phyloP scores from a whole-genome alignment of 2,329 filamentous ascomycete species.

The Colletotrichum higginsianum region DNA sequence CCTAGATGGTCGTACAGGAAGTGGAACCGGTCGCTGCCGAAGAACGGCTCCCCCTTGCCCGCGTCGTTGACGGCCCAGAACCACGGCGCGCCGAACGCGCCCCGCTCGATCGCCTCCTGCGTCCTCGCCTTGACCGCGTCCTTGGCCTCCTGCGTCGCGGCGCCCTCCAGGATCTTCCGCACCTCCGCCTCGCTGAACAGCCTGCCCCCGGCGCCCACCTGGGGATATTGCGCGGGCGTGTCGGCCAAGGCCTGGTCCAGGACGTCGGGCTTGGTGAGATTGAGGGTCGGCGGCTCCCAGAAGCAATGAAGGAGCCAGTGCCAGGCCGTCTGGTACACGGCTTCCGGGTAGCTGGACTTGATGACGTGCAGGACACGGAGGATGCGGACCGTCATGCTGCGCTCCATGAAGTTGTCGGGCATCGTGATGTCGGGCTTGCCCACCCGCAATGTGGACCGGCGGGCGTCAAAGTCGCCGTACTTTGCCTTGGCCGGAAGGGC shows the following conservation, averaged over 20 bases:
- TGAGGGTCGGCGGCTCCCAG: constrained; percentile 72
- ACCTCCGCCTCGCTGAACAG: constrained; percentile 69
- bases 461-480: constrained; percentile 64
- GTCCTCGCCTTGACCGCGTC: constrained; percentile 69
- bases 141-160: constrained; percentile 62
- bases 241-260: constrained; percentile 58
- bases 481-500: constrained; percentile 75
- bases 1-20: constrained; percentile 78
- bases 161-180: constrained; percentile 67
- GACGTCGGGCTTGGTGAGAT: constrained; percentile 72
- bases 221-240: constrained; percentile 44
- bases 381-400: constrained; percentile 65
- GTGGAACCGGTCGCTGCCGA: constrained; percentile 83
- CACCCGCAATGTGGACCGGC: constrained; percentile 56
- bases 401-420: constrained; percentile 61
- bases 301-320: constrained; percentile 71
- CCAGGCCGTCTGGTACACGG: constrained; percentile 68
- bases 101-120: constrained; percentile 71
- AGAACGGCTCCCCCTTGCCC: constrained; percentile 77
- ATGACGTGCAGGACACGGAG: constrained; percentile 78
- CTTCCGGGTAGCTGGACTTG: constrained; percentile 68
- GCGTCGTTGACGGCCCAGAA: constrained; percentile 74
- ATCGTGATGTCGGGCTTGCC: constrained; percentile 54
- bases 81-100: constrained; percentile 86
- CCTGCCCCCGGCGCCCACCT: constrained; percentile 41